Evolutionary conservation across 2,329 filamentous ascomycete genomes (phyloP).

Genomic region (Lasiodiplodia sp.): DNA sequence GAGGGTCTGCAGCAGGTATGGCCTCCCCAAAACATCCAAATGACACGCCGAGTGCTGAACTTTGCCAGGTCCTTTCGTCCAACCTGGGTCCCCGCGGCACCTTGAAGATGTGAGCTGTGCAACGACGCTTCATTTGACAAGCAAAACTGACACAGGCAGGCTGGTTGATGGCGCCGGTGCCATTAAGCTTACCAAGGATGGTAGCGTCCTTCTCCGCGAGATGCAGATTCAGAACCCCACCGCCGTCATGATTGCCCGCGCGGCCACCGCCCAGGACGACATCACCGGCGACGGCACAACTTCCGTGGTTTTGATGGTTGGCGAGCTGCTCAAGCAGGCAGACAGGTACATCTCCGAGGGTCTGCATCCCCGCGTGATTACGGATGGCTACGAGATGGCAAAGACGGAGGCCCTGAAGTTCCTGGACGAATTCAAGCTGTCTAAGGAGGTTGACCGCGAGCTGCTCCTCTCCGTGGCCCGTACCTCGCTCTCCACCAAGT

Average conservation of each 20-base stretch:
- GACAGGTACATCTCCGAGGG: constrained; percentile 96
- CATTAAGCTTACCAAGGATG: constrained; percentile 99
- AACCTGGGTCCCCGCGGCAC: constrained; percentile 94
- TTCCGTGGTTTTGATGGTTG: constrained; percentile 91
- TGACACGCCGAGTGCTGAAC: constrained; percentile 51
- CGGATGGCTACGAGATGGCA: constrained; percentile 95
- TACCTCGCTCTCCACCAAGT: constrained; percentile 93
- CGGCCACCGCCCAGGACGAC: constrained; percentile 96
- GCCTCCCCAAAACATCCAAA: constrained; percentile 45
- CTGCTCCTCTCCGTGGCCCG: constrained; percentile 90
- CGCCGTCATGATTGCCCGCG: constrained; percentile 80
- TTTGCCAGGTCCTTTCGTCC: constrained; percentile 84
- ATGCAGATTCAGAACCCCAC: constrained; percentile 99
- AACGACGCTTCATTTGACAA: constrained; percentile 15
- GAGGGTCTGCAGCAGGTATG: constrained; percentile 70
- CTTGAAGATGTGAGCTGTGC: constrained; percentile 89
- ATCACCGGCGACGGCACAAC: constrained; percentile 98
- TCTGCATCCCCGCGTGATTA: constrained; percentile 95
- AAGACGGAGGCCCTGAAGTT: constrained; percentile 96
- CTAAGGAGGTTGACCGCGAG: constrained; percentile 88
- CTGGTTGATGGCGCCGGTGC: constrained; percentile 68
- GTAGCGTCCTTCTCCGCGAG: constrained; percentile 79
- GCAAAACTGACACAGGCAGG: constrained; percentile 49
- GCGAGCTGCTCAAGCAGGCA: constrained; percentile 96
- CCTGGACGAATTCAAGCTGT: constrained; percentile 90